These are phyloP conservation scores for Volutella citrinella DNA, from an alignment of 2,329 filamentous ascomycete genomes.

Conservation along the genomic window DNA sequence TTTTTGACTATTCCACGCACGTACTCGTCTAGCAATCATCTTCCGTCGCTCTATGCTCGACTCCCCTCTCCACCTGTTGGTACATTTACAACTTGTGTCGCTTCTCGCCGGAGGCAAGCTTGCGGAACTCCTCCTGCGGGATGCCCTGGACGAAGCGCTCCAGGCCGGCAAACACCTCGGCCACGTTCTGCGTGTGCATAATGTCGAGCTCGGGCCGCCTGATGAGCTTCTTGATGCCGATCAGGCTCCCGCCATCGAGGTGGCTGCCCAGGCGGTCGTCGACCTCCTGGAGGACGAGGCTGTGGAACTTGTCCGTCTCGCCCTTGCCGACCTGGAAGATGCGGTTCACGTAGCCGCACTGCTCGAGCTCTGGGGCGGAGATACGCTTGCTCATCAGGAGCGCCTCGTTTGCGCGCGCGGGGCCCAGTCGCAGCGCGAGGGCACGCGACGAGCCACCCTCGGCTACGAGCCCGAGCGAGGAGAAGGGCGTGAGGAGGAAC, in stretches of 20 bases:
- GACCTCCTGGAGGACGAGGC: constrained; percentile 73
- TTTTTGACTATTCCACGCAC: too few relatives aligned
- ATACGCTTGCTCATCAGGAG: constrained; percentile 87
- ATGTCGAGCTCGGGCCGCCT: constrained; percentile 67
- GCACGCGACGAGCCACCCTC: constrained; percentile 80
- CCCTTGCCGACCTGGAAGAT: constrained; percentile 62
- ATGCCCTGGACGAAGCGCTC: constrained; percentile 76
- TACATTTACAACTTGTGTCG: constrained; percentile 82
- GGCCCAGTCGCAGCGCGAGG: constrained; percentile 76
- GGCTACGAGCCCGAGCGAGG: constrained; percentile 81
- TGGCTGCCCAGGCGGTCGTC: constrained; percentile 78
- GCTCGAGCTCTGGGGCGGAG: constrained; percentile 66
- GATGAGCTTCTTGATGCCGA: constrained; percentile 83
- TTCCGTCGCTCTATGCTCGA: too few relatives aligned
- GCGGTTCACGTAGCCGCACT: constrained; percentile 81
- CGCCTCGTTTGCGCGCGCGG: constrained; percentile 84
- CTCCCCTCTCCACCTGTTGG: too few relatives aligned
- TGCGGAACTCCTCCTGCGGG: constrained; percentile 85
- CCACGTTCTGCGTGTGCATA: constrained; percentile 73
- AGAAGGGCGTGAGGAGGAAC: constrained; percentile 89
- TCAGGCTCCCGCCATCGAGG: constrained; percentile 73
- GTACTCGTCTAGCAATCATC: too few relatives aligned
- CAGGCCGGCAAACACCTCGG: constrained; percentile 83
- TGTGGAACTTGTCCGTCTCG: constrained; percentile 67
- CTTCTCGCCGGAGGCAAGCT: constrained; percentile 84